A percentile compares a stretch with the other conserved stretches of the same genome.
Conservation (phyloP, 2,329 filamentous ascomycete species). For the Drechslerella stenobrocha region DNA sequence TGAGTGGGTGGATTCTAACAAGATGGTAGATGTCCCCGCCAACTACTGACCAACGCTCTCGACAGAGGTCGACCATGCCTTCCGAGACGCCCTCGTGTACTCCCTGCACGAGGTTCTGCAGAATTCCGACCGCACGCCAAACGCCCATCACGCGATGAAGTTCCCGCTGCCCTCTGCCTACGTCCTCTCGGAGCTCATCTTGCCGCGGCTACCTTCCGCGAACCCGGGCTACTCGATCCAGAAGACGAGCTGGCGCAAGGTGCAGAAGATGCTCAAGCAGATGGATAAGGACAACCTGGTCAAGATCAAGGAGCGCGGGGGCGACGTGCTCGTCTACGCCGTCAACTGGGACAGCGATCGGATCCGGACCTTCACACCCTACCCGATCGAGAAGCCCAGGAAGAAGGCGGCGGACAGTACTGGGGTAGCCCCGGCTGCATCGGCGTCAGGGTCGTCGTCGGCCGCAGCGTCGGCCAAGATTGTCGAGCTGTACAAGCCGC, state of each 20-base stretch:
- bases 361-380: conserved; percentile 64
- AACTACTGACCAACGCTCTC: not conserved
- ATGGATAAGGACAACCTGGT: conserved; percentile 67
- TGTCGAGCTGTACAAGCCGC: conserved; percentile 52
- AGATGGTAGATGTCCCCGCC: too few species aligned
- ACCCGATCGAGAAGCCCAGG: conserved; percentile 60
- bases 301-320: conserved; percentile 67
- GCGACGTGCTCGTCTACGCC: conserved; percentile 67
- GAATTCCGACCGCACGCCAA: conserved; percentile 57
- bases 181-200: conserved; percentile 66
- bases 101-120: conserved; percentile 63
- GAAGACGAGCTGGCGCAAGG: conserved; percentile 71
- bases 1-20: conserved; percentile 54
- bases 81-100: conserved; percentile 67
- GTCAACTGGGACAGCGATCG: conserved; percentile 66
- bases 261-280: conserved; percentile 70
- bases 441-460: conserved; percentile 3
- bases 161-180: conserved; percentile 68
- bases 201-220: conserved; percentile 65
- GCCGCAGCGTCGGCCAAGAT: conserved; percentile 49
- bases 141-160: conserved; percentile 57
- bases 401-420: conserved; percentile 55
- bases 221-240: conserved; percentile 62
- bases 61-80: conserved; percentile 69
- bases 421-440: not conserved